These are phyloP conservation scores for Colletotrichum sojae DNA, from an alignment of 2,329 filamentous ascomycete genomes.

Conservation along the genomic window DNA sequence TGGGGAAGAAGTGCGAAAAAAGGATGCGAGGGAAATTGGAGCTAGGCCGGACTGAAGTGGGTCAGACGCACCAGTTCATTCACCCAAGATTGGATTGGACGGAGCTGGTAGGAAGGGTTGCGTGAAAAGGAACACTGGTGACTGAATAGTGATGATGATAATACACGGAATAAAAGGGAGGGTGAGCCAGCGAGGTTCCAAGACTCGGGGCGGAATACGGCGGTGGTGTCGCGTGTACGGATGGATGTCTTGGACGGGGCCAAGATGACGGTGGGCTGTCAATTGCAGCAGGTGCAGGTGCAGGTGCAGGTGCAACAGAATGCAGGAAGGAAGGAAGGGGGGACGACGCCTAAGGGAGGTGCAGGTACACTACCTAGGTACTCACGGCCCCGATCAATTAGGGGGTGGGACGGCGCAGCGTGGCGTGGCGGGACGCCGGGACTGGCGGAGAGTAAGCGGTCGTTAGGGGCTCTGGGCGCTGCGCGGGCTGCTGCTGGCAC, in stretches of 20 bases:
- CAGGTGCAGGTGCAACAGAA: slow-evolving; percentile 10
- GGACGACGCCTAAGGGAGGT: neutral
- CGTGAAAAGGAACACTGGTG: neutral
- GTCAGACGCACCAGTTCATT: slow-evolving; percentile 6
- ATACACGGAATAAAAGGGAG: slow-evolving; percentile 6
- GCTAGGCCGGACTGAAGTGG: slow-evolving; percentile 23
- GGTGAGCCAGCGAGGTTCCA: slow-evolving; percentile 1
- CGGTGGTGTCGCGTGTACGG: neutral
- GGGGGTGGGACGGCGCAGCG: slow-evolving; percentile 15
- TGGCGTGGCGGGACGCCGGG: slow-evolving; percentile 29
- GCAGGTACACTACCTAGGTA: neutral
- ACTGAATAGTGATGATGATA: neutral
- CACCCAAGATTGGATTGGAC: slow-evolving; percentile 23
- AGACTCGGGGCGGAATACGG: neutral
- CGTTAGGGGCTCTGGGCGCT: too few species aligned
- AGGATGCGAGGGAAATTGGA: slow-evolving; percentile 25
- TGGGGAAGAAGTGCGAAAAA: slow-evolving; percentile 24
- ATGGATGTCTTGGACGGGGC: slow-evolving; percentile 24
- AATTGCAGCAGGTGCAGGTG: slow-evolving; percentile 24
- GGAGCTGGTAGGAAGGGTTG: neutral
- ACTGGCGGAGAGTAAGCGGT: slow-evolving; percentile 21
- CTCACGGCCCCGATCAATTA: slow-evolving; percentile 3
- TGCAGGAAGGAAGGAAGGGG: slow-evolving; percentile 4
- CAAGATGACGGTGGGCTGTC: slow-evolving; percentile 14
- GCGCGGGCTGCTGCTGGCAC: too few species aligned